Conservation (phyloP, 2,329 filamentous ascomycete species). For the Ophiognomonia clavigignenti-juglandacearum region DNA sequence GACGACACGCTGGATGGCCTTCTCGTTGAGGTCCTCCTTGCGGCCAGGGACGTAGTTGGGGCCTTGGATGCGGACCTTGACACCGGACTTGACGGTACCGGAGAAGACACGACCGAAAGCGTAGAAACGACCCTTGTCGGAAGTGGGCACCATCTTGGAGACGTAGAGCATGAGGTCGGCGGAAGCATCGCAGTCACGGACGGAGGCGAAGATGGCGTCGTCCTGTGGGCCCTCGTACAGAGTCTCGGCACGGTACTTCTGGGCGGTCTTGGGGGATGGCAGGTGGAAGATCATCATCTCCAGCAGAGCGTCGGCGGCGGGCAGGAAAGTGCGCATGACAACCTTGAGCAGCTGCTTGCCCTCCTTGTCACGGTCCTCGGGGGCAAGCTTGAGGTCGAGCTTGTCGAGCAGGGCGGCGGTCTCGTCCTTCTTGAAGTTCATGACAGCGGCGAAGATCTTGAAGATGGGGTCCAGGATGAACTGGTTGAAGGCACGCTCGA, state of each 20-base stretch:
- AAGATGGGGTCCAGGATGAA: constrained; percentile 99
- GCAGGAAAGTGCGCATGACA: constrained; percentile 98
- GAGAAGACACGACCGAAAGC: constrained; percentile 99
- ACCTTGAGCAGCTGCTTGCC: constrained; percentile 98
- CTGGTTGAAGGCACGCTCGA: constrained; percentile 99
- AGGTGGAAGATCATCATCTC: constrained; percentile 99
- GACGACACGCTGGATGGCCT: constrained; percentile 98
- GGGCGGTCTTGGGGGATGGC: constrained; percentile 90
- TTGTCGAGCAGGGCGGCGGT: constrained; percentile 78
- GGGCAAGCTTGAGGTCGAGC: constrained; percentile 86
- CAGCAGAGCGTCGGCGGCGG: constrained; percentile 93
- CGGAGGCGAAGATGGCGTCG: constrained; percentile 89
- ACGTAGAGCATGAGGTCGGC: constrained; percentile 99
- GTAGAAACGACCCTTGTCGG: constrained; percentile 99
- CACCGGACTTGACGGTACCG: constrained; percentile 93
- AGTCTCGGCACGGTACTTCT: constrained; percentile 97
- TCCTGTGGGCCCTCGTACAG: constrained; percentile 96
- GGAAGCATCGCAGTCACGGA: constrained; percentile 84
- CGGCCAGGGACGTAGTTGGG: constrained; percentile 97
- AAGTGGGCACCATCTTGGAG: constrained; percentile 99
- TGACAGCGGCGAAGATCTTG: constrained; percentile 94
- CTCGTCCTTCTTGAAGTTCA: constrained; percentile 99
- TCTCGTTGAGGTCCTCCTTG: constrained; percentile 99
- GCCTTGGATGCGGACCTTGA: constrained; percentile 99
- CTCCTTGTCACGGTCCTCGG: constrained; percentile 87